Evolutionary conservation across 1,284 basidiomycete genomes (phyloP).

Genomic region (Cryptococcus sp.): DNA sequence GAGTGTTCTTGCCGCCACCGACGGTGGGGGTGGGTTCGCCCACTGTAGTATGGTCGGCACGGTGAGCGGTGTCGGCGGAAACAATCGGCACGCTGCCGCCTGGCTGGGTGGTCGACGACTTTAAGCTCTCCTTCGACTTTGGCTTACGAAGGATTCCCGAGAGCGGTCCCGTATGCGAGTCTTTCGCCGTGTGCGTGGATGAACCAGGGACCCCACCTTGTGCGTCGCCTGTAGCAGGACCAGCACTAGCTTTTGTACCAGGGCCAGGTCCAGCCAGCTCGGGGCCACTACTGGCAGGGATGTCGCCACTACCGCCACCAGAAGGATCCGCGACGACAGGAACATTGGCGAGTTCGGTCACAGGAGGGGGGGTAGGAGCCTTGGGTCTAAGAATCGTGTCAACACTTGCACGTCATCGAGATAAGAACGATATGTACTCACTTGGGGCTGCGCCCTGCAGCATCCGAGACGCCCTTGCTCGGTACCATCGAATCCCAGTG

Average conservation of each 20-base stretch:
- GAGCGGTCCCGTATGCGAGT: constrained; percentile 1
- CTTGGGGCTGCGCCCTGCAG: constrained; percentile 14
- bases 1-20: constrained; percentile 20
- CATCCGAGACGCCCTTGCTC: constrained; percentile 16
- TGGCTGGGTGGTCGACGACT: constrained; percentile 5
- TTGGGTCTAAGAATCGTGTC: background rate
- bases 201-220: background rate
- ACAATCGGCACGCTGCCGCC: constrained; percentile 4
- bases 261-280: background rate
- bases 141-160: constrained; percentile 24
- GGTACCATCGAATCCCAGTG: constrained; percentile 27
- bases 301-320: too few species aligned
- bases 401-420: too few species aligned
- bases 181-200: background rate
- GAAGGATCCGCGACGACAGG: background rate
- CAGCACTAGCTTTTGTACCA: background rate
- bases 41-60: constrained; percentile 11
- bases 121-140: constrained; percentile 21
- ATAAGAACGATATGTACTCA: constrained; percentile 9
- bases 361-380: background rate
- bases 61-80: constrained; percentile 4
- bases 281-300: too few species aligned
- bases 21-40: constrained; percentile 12
- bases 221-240: background rate
- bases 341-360: constrained; percentile 2